Conservation (phyloP, 106 monocot genomes). For the Phalaenopsis aphrodite region DNA sequence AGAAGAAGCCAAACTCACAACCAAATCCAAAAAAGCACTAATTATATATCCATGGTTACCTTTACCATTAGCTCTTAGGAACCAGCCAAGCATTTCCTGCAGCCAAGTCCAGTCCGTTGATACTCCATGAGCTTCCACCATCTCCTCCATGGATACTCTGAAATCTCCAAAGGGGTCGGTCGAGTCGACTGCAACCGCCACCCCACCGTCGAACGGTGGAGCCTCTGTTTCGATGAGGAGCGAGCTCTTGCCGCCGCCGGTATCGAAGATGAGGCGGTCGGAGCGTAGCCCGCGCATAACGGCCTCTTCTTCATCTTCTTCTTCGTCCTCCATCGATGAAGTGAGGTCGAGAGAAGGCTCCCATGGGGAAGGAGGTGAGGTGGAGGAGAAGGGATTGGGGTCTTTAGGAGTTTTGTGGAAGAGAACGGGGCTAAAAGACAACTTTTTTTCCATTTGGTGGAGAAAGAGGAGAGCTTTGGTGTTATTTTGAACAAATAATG, state of each 20-base stretch:
- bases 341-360: constrained; percentile 4
- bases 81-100: constrained; percentile 48
- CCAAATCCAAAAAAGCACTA: constrained; percentile 40
- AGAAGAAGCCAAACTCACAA: constrained; percentile 20
- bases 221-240: constrained; percentile 4
- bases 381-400: background rate
- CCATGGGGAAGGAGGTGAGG: background rate
- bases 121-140: constrained; percentile 39
- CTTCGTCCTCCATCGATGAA: background rate
- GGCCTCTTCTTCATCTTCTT: background rate
- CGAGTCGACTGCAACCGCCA: constrained; percentile 35
- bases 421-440: background rate
- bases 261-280: constrained; percentile 59
- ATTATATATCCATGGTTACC: constrained; percentile 33
- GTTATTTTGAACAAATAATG: background rate
- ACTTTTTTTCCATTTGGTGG: background rate
- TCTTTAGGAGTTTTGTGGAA: background rate
- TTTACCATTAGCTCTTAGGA: constrained; percentile 35
- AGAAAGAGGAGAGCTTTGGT: background rate
- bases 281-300: constrained; percentile 26
- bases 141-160: constrained; percentile 56
- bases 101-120: constrained; percentile 26
- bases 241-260: constrained; percentile 30
- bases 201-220: constrained; percentile 15
- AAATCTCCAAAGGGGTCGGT: constrained; percentile 40